Conservation (phyloP, 805 yeast genomes). For the Blastobotrys muscicola region DNA sequence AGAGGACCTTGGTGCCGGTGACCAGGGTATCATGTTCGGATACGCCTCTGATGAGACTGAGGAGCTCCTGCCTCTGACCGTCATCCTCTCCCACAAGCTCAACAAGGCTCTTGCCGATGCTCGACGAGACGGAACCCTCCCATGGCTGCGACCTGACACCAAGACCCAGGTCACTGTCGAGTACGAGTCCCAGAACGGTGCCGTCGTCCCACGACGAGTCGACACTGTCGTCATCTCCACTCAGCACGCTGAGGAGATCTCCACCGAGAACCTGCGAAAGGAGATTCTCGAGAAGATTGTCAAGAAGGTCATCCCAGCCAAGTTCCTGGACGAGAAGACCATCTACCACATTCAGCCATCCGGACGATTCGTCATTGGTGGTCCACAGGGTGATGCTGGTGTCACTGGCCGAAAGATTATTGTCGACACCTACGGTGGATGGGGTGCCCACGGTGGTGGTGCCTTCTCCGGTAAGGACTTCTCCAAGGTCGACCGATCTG, state of each 20-base stretch:
- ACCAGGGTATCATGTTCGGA: constrained; percentile 99
- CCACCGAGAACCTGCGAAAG: constrained; percentile 83
- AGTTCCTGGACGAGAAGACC: constrained; percentile 89
- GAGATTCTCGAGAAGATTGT: constrained; percentile 72
- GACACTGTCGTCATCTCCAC: constrained; percentile 97
- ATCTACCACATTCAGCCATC: constrained; percentile 98
- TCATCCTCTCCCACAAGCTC: constrained; percentile 88
- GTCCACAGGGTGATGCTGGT: constrained; percentile 99
- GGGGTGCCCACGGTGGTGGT: constrained; percentile 99
- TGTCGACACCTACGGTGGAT: constrained; percentile 99
- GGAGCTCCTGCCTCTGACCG: constrained; percentile 92
- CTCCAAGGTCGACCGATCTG: constrained; percentile 99
- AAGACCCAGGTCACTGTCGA: constrained; percentile 99
- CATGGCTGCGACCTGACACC: constrained; percentile 99
- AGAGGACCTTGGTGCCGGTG: constrained; percentile 99
- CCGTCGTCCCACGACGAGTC: constrained; percentile 90
- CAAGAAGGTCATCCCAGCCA: constrained; percentile 85
- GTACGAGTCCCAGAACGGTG: constrained; percentile 89
- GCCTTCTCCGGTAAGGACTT: constrained; percentile 99
- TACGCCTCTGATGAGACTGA: constrained; percentile 99
- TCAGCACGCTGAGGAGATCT: constrained; percentile 93
- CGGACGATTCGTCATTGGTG: constrained; percentile 99
- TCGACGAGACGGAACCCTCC: constrained; percentile 88
- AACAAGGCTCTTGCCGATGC: constrained; percentile 96
- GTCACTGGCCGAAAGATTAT: constrained; percentile 98